Evolutionary conservation across 495 filamentous ascomycete species (phyloP), one percentile per base, ranked within the genome.

Genomic region (Mycothermus thermophilus): DNA sequence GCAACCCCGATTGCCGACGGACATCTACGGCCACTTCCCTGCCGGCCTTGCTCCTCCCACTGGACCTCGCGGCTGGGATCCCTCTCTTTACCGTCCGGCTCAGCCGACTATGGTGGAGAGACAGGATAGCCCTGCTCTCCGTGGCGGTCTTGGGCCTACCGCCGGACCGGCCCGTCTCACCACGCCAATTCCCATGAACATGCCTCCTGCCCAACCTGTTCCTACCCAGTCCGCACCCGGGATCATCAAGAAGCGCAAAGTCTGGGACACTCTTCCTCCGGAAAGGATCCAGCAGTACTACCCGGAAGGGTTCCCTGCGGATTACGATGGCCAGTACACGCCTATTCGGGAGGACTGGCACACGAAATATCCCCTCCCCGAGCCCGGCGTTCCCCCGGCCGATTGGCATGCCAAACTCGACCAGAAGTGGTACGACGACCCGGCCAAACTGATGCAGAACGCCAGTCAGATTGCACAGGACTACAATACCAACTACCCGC

Each of bases 391-490:
- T 12, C 21, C 17, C 26, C 27, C 38, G 18, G 20, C 25, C 3
- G 35, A 46, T 10, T 48, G 36, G 11, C 35, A 32, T 11, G 33
- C 11, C n/a, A 32, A 41, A 13, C 27, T 56, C 27, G 34, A 58
- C 34, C 36, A 27, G 15, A 41, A 34, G 11, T 63, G 60, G 36
- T 63, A 63, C 31, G 39, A 44, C 3, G 55, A 55, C 27, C 45
- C 34, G 4, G 24, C 49, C 18, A 42, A 42, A 8, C 37, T 55
- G n/a, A 44, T 42, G 13, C 49, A 47, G 37, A 34, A 39, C 9
- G 29, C 52, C 18, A 37, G 40, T 5, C 32, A 30, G 29, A 42
- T 44, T 8, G 32, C 41, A 7, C 44, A 38, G 9, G 51, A 59
- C 33, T 32, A 55, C 22, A 32, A 51, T n/a, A 25, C 37, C 15